Evolutionary conservation across 139 green algal species (phyloP).

Genomic region (Pleodorina starrii): DNA sequence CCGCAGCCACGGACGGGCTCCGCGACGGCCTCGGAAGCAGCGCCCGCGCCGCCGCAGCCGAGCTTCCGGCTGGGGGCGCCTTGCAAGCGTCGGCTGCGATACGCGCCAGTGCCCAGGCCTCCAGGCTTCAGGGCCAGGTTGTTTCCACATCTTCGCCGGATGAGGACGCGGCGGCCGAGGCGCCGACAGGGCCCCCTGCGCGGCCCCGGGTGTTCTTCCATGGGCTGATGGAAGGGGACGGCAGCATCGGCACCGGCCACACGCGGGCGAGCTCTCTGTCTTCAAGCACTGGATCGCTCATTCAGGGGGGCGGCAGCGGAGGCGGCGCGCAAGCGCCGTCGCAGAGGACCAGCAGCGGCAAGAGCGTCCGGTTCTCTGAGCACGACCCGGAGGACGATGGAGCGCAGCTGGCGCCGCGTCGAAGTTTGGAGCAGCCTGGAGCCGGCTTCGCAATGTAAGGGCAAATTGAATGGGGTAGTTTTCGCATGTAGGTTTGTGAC

Average conservation of each 20-base stretch:
- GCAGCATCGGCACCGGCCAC: background rate
- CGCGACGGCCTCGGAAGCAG: no score
- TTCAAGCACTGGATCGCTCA: background rate
- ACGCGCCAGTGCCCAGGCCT: background rate
- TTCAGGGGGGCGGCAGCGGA: background rate
- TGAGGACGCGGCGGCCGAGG: background rate
- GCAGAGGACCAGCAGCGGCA: constrained; percentile 4
- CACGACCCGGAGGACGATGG: background rate
- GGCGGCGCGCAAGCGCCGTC: background rate
- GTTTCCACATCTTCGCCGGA: background rate
- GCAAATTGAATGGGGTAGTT: no score
- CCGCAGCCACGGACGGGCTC: no score
- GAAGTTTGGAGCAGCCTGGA: background rate
- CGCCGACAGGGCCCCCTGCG: background rate
- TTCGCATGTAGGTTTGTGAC: no score
- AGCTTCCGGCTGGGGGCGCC: no score
- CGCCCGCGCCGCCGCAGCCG: no score
- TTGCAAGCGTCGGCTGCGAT: no score
- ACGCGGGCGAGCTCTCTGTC: background rate
- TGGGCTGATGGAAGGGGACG: background rate
- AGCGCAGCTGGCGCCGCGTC: background rate
- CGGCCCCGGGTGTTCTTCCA: constrained; percentile 12
- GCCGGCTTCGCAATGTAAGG: background rate
- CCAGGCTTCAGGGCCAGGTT: background rate
- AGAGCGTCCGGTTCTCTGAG: constrained; percentile 43